Evolutionary conservation across 2,329 filamentous ascomycete species (phyloP).

Genomic region (Aspergillus neoniger): DNA sequence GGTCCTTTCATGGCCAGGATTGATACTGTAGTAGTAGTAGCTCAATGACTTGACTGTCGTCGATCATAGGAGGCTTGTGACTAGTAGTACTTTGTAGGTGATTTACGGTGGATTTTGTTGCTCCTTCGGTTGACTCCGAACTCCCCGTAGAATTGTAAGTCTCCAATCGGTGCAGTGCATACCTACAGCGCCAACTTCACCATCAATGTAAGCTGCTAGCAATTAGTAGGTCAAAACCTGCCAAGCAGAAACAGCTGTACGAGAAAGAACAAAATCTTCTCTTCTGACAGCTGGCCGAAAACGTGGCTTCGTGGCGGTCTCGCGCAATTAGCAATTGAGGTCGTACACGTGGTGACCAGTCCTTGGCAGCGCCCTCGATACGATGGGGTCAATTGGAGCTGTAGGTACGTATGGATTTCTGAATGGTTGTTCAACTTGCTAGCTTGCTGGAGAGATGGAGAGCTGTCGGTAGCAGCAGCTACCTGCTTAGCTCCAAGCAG

Average conservation of each 20-base stretch:
- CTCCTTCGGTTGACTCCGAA: not conserved
- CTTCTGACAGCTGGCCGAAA: constrained; percentile 1
- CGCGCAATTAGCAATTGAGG: not conserved
- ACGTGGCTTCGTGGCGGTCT: constrained; percentile 7
- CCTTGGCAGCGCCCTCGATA: not conserved
- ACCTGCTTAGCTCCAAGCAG: not conserved
- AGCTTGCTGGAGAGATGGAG: not conserved
- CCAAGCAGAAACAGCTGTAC: not conserved
- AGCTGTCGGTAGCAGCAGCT: not conserved
- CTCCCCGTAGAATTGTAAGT: not conserved
- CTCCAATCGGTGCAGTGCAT: not conserved
- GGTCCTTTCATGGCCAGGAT: not conserved
- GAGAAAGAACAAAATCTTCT: not conserved
- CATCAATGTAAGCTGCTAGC: not conserved
- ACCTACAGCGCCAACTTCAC: not conserved
- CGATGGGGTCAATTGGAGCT: not conserved
- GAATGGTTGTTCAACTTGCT: not conserved
- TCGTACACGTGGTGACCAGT: not conserved
- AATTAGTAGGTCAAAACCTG: not conserved
- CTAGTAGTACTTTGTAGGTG: not conserved
- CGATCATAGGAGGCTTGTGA: too few relatives aligned
- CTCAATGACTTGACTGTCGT: too few relatives aligned
- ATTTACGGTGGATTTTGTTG: not conserved
- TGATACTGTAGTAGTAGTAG: not conserved
- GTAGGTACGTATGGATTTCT: too few relatives aligned